Percentiles rank a stretch among this genome's conserved stretches.
These are phyloP conservation scores for Lactarius trivialis DNA, from an alignment of 768 basidiomycete species.

Conservation along the genomic window DNA sequence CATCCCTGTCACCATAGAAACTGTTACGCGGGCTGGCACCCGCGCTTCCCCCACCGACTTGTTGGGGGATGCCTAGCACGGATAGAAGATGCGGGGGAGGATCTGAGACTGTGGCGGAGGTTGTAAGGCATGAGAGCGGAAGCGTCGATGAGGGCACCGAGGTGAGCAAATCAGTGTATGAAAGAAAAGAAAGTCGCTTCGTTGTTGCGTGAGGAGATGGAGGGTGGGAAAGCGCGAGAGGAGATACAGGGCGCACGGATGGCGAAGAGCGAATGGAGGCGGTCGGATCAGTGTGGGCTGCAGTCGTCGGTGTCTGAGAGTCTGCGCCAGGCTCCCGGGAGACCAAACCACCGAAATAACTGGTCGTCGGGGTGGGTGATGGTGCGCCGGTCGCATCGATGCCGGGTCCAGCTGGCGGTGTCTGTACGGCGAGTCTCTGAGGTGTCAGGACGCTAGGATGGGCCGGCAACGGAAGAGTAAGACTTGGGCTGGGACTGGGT, in stretches of 20 bases:
- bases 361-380: slow-evolving; percentile 29
- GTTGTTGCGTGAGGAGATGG: slow-evolving; percentile 38
- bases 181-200: slow-evolving; percentile 84
- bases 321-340: slow-evolving; percentile 24
- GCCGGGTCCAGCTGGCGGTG: slow-evolving; percentile 4
- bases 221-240: slow-evolving; percentile 36
- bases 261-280: slow-evolving; percentile 20
- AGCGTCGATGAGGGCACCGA: slow-evolving; percentile 68
- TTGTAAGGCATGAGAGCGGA: slow-evolving; percentile 68
- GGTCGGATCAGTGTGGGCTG: slow-evolving; percentile 24
- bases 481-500: slow-evolving; percentile 24
- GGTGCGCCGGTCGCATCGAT: not conserved
- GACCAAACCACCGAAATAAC: slow-evolving; percentile 29
- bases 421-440: slow-evolving; percentile 8
- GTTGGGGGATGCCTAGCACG: slow-evolving; percentile 42
- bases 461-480: slow-evolving; percentile 19
- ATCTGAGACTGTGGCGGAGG: slow-evolving; percentile 45
- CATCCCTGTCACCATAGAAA: slow-evolving; percentile 21
- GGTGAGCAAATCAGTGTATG: slow-evolving; percentile 77
- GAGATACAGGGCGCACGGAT: slow-evolving; percentile 24
- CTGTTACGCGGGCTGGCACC: slow-evolving; percentile 24
- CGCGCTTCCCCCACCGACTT: slow-evolving; percentile 28
- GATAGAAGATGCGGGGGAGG: slow-evolving; percentile 71
- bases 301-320: slow-evolving; percentile 24
- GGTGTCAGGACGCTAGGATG: not conserved